phyloP scores from a whole-genome alignment of 139 green algal species.

The Edaphochlamys debaryana region DNA sequence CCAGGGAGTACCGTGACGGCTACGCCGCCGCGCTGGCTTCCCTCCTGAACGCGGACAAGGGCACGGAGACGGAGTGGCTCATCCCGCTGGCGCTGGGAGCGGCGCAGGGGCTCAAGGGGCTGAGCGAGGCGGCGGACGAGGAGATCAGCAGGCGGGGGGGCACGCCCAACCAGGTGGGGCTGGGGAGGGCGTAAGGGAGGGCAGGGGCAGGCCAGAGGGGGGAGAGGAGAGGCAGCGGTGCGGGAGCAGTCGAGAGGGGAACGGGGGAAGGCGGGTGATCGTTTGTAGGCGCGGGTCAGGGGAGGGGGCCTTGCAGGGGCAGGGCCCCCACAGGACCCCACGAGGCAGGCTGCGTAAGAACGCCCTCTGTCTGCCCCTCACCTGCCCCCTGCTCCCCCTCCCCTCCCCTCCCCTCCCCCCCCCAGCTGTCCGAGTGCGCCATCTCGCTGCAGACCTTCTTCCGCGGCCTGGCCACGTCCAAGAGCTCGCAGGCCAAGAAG shows the following conservation, averaged over 20 bases:
- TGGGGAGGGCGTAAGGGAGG: no score
- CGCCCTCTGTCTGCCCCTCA: not conserved
- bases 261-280: no score
- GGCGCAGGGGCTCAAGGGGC: conserved; percentile 39
- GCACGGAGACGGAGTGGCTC: conserved; percentile 47
- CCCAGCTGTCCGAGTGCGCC: conserved; percentile 49
- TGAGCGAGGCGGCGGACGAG: conserved; percentile 42
- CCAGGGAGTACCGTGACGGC: conserved; percentile 29
- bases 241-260: no score
- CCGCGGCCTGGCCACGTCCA: conserved; percentile 29
- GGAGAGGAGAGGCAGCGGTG: no score
- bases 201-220: no score
- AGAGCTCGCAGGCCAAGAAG: conserved; percentile 40
- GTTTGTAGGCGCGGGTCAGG: no score
- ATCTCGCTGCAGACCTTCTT: conserved; percentile 55
- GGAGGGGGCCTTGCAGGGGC: no score
- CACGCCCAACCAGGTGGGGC: conserved; percentile 29
- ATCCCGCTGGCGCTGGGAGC: conserved; percentile 43
- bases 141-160: conserved; percentile 18
- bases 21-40: conserved; percentile 9
- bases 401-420: no score
- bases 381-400: not conserved
- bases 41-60: conserved; percentile 22
- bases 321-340: no score
- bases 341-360: no score